phyloP scores from a whole-genome alignment of 169 alveolate species.

The Babesia gibsoni region DNA sequence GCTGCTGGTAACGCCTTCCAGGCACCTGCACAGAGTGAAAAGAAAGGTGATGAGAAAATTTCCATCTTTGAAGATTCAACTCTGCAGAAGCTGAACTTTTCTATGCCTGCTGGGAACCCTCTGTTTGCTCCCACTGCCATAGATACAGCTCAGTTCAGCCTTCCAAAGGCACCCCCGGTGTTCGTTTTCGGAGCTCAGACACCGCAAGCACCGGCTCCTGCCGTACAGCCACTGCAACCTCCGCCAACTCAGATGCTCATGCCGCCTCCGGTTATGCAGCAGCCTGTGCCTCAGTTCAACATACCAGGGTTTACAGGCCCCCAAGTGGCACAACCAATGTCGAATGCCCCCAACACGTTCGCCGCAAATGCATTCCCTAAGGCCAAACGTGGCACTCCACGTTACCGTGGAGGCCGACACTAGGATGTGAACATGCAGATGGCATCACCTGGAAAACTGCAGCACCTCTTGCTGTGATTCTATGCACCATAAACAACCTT shows the following conservation, averaged over 20 bases:
- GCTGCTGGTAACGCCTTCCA: background rate
- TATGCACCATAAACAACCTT: no score
- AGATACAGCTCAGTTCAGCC: constrained; percentile 19
- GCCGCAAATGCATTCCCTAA: constrained; percentile 16
- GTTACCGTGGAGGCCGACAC: constrained; percentile 18
- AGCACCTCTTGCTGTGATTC: no score
- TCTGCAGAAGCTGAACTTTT: constrained; percentile 30
- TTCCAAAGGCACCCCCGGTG: constrained; percentile 37
- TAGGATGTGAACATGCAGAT: background rate
- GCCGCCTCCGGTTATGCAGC: constrained; percentile 2
- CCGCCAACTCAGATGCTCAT: background rate
- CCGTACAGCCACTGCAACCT: no score
- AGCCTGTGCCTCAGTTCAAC: constrained; percentile 27
- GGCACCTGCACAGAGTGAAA: background rate
- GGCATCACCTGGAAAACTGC: no score
- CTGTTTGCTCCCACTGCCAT: constrained; percentile 57
- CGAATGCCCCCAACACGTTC: constrained; percentile 5
- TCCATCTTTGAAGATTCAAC: constrained; percentile 23
- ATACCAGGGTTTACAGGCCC: constrained; percentile 21
- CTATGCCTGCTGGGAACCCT: constrained; percentile 64
- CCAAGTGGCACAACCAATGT: background rate
- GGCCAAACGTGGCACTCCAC: constrained; percentile 19
- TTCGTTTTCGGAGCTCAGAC: constrained; percentile 54
- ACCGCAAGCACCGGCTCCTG: background rate
- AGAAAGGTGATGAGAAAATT: background rate